Percentiles rank a stretch among this genome's conserved stretches.
Conservation (phyloP, 768 basidiomycete genomes). For the Amanita molliuscula region DNA sequence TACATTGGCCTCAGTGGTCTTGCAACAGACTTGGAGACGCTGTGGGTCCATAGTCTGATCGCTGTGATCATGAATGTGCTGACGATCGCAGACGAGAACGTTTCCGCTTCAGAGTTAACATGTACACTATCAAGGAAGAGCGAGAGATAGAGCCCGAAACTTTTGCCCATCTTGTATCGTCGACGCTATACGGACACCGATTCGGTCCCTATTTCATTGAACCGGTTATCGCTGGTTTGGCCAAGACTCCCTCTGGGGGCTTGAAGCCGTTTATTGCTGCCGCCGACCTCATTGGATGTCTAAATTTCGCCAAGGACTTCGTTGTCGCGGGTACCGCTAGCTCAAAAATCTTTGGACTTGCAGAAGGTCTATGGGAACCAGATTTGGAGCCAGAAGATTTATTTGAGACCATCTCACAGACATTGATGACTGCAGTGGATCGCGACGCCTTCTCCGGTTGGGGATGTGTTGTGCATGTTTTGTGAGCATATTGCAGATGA, state of each 20-base stretch:
- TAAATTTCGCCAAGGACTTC: constrained; percentile 94
- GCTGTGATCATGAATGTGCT: constrained; percentile 4
- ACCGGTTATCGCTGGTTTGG: constrained; percentile 90
- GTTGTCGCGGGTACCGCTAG: constrained; percentile 92
- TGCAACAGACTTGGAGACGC: constrained; percentile 85
- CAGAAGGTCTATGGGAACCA: constrained; percentile 98
- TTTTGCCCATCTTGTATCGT: constrained; percentile 91
- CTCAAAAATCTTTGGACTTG: constrained; percentile 90
- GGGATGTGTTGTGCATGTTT: constrained; percentile 92
- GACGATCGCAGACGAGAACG: constrained; percentile 61
- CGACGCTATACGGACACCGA: constrained; percentile 90
- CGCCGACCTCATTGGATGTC: constrained; percentile 88
- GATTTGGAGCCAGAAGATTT: constrained; percentile 93
- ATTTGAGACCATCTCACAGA: constrained; percentile 98
- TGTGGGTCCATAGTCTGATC: constrained; percentile 39
- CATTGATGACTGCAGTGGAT: constrained; percentile 89
- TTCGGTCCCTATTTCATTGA: constrained; percentile 97
- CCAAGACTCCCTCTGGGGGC: constrained; percentile 58
- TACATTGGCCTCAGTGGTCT: constrained; percentile 89
- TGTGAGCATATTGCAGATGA: constrained; percentile 44
- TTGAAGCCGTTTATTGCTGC: constrained; percentile 91
- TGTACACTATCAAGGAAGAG: constrained; percentile 99
- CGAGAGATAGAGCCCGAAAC: constrained; percentile 94
- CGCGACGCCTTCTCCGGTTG: constrained; percentile 95
- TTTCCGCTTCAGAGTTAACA: constrained; percentile 91